Evolutionary conservation across 2,329 filamentous ascomycete species (phyloP).

Genomic region (Fusarium sulawesiense): DNA sequence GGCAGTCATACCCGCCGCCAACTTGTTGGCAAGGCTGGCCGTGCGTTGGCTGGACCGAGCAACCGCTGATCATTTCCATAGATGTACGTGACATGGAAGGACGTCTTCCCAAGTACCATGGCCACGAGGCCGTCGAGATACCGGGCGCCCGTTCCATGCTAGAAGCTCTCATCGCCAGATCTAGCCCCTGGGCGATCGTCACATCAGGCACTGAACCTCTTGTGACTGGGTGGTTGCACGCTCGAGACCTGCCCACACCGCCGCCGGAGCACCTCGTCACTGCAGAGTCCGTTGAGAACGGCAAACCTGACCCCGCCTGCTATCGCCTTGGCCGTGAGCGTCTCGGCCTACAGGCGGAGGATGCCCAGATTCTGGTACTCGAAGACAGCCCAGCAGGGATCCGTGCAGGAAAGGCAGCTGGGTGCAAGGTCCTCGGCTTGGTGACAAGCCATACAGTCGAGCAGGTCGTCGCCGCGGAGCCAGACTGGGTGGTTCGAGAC

Average conservation of each 20-base stretch:
- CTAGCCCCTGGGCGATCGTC: slow-evolving; percentile 87
- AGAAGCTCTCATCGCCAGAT: slow-evolving; percentile 68
- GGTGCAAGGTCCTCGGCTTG: slow-evolving; percentile 85
- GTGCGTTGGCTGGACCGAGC: slow-evolving; percentile 6
- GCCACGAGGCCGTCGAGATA: slow-evolving; percentile 83
- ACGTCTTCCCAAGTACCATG: slow-evolving; percentile 79
- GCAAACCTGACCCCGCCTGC: slow-evolving; percentile 82
- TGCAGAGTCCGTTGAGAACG: slow-evolving; percentile 78
- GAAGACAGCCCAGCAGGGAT: slow-evolving; percentile 93
- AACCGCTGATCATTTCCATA: slow-evolving; percentile 51
- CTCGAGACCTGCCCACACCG: slow-evolving; percentile 71
- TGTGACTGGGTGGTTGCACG: slow-evolving; percentile 77
- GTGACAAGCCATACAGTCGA: slow-evolving; percentile 83
- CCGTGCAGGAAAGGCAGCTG: slow-evolving; percentile 83
- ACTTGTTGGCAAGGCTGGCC: slow-evolving; percentile 6
- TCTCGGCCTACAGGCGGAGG: slow-evolving; percentile 63
- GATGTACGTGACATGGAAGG: slow-evolving; percentile 85
- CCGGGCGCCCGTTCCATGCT: slow-evolving; percentile 82
- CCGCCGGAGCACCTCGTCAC: slow-evolving; percentile 72
- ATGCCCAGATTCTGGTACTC: slow-evolving; percentile 75
- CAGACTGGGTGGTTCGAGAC: slow-evolving; percentile 88
- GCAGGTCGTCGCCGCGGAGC: slow-evolving; percentile 78
- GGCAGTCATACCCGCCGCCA: neutral
- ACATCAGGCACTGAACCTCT: slow-evolving; percentile 77
- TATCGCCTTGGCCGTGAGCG: slow-evolving; percentile 75